Conservation (phyloP, 1,139 yeast species). For the Saccharomycopsis hybrid region DNA sequence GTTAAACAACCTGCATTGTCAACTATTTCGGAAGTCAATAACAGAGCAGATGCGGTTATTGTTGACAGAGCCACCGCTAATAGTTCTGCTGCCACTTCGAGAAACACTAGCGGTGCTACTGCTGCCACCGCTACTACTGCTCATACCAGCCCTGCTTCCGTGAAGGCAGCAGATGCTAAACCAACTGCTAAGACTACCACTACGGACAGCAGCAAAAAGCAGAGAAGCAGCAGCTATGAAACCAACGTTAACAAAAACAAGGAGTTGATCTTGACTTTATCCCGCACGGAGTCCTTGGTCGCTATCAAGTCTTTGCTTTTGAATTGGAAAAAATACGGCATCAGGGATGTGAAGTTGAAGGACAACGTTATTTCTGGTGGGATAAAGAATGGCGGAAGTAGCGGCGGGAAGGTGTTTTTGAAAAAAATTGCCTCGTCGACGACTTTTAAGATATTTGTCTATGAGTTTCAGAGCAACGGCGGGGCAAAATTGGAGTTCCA, state of each 20-base stretch:
- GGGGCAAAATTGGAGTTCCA: constrained; percentile 16
- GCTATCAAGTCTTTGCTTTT: constrained; percentile 40
- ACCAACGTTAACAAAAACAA: no score
- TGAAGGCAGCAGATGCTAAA: no score
- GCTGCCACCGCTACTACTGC: not conserved
- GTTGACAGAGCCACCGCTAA: no score
- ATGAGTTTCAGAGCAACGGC: constrained; percentile 6
- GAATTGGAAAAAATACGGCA: constrained; percentile 56
- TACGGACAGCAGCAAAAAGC: not conserved
- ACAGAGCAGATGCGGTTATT: no score
- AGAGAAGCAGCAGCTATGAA: not conserved
- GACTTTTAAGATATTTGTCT: constrained; percentile 17
- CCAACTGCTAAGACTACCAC: no score
- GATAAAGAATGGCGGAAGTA: constrained; percentile 17
- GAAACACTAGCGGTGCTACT: not conserved
- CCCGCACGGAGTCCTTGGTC: constrained; percentile 14
- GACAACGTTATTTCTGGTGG: constrained; percentile 18
- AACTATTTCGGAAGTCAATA: constrained; percentile 1
- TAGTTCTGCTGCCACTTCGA: no score
- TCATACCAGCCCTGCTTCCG: not conserved
- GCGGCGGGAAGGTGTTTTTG: constrained; percentile 10
- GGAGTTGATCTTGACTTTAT: constrained; percentile 15
- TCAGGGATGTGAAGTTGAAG: constrained; percentile 43
- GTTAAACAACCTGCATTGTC: no score
- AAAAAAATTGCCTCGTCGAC: constrained; percentile 11